Evolutionary conservation across 768 basidiomycete species (phyloP).

Genomic region (Lactifluus hygrophoroides): DNA sequence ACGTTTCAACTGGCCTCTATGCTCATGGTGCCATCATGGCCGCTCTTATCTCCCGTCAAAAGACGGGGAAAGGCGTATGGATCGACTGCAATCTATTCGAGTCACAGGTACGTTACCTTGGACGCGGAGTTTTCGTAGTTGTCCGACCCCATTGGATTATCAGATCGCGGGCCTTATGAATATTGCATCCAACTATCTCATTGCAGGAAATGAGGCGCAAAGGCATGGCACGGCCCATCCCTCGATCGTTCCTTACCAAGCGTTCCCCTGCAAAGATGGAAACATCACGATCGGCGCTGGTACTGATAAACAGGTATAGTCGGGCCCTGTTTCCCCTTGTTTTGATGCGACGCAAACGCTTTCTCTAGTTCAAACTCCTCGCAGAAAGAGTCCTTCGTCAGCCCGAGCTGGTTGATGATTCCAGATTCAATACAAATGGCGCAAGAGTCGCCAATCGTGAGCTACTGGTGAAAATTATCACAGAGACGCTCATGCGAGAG

Average conservation of each 20-base stretch:
- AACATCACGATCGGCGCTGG: constrained; percentile 93
- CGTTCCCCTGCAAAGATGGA: constrained; percentile 79
- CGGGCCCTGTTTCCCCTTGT: background rate
- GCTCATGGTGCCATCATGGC: constrained; percentile 92
- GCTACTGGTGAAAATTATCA: constrained; percentile 62
- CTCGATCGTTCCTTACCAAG: constrained; percentile 90
- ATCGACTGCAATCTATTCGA: constrained; percentile 93
- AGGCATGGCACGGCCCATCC: constrained; percentile 92
- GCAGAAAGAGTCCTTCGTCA: constrained; percentile 51
- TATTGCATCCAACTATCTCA: constrained; percentile 89
- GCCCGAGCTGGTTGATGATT: constrained; percentile 51
- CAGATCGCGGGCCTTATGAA: constrained; percentile 88
- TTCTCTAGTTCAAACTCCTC: constrained; percentile 58
- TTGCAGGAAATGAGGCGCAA: constrained; percentile 72
- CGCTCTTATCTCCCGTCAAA: constrained; percentile 68
- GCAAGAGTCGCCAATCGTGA: constrained; percentile 68
- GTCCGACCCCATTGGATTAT: constrained; percentile 25
- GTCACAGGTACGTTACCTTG: constrained; percentile 51
- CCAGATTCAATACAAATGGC: constrained; percentile 64
- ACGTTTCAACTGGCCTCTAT: constrained; percentile 82
- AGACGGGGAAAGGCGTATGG: constrained; percentile 83
- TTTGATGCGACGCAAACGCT: background rate
- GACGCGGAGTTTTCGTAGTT: background rate
- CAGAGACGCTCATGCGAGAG: constrained; percentile 45
- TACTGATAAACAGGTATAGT: constrained; percentile 69